phyloP scores from a whole-genome alignment of 805 yeast genomes.

The Candida insectorum region DNA sequence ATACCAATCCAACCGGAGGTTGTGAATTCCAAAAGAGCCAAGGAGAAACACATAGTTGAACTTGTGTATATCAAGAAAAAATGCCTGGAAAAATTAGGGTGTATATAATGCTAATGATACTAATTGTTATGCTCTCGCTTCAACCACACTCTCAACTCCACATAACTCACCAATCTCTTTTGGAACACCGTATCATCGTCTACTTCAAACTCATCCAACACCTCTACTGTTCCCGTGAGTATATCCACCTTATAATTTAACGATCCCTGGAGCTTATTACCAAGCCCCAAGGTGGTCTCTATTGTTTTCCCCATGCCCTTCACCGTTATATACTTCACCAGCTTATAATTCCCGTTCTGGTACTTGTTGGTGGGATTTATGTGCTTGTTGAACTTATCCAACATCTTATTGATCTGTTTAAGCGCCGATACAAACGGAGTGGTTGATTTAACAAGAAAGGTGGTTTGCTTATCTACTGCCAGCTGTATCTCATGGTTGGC shows the following conservation, averaged over 20 bases:
- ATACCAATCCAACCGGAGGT: slow-evolving; percentile 16
- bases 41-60: slow-evolving; percentile 49
- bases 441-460: slow-evolving; percentile 54
- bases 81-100: slow-evolving; percentile 31
- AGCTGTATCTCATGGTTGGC: slow-evolving; percentile 43
- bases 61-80: slow-evolving; percentile 40
- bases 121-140: no score
- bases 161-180: slow-evolving; percentile 46
- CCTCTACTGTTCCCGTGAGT: slow-evolving; percentile 60
- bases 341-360: slow-evolving; percentile 34
- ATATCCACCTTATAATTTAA: slow-evolving; percentile 54
- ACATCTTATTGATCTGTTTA: slow-evolving; percentile 55
- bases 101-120: no score
- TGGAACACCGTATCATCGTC: slow-evolving; percentile 28
- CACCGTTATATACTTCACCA: slow-evolving; percentile 47
- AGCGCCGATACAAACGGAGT: slow-evolving; percentile 76
- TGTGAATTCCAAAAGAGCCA: slow-evolving; percentile 14
- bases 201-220: slow-evolving; percentile 61
- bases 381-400: slow-evolving; percentile 40
- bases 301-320: slow-evolving; percentile 74
- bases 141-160: slow-evolving; percentile 44
- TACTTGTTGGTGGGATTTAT: slow-evolving; percentile 17
- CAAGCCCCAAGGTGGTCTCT: slow-evolving; percentile 61
- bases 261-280: slow-evolving; percentile 52
- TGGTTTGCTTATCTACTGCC: slow-evolving; percentile 43